Evolutionary conservation across 176 grass and related monocot genomes (phyloP).

Genomic region (Pontederia paniculata): DNA sequence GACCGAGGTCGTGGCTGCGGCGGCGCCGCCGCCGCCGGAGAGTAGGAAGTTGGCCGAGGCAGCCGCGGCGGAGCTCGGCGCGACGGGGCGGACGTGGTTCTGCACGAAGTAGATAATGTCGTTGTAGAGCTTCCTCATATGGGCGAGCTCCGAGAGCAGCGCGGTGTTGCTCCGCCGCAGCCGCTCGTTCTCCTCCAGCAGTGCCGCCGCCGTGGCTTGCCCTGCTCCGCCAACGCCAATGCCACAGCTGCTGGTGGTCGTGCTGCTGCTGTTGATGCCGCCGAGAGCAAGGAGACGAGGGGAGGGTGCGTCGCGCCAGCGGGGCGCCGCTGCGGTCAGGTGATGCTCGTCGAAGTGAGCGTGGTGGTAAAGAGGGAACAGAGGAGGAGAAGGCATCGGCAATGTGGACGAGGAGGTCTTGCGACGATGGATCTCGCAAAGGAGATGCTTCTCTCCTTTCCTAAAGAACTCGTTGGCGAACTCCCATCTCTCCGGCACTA

Average conservation of each 20-base stretch:
- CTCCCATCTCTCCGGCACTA: conserved; percentile 25
- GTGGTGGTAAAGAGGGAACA: conserved; percentile 25
- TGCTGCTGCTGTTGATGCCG: neutral
- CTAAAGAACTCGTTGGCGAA: conserved; percentile 27
- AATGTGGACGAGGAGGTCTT: conserved; percentile 59
- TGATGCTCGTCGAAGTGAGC: conserved; percentile 42
- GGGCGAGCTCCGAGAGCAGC: conserved; percentile 12
- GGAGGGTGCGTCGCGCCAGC: neutral
- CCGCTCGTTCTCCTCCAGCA: conserved; percentile 22
- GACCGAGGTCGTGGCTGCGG: conserved; percentile 24
- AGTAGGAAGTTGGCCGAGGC: conserved; percentile 31
- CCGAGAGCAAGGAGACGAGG: conserved; percentile 33
- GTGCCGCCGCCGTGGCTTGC: conserved; percentile 8
- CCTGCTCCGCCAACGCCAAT: conserved; percentile 1
- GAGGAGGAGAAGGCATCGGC: neutral
- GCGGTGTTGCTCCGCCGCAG: conserved; percentile 18
- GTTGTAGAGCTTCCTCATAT: conserved; percentile 23
- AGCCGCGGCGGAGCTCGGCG: conserved; percentile 20
- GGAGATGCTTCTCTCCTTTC: conserved; percentile 21
- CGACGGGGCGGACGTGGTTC: conserved; percentile 20
- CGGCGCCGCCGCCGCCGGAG: conserved; percentile 47
- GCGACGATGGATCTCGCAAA: conserved; percentile 64
- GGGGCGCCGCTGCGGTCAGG: conserved; percentile 39
- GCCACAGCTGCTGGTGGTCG: neutral
- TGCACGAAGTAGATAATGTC: conserved; percentile 25